These are phyloP conservation scores for Aspergillus ibericus DNA, from an alignment of 2,329 filamentous ascomycete genomes.

Conservation along the genomic window DNA sequence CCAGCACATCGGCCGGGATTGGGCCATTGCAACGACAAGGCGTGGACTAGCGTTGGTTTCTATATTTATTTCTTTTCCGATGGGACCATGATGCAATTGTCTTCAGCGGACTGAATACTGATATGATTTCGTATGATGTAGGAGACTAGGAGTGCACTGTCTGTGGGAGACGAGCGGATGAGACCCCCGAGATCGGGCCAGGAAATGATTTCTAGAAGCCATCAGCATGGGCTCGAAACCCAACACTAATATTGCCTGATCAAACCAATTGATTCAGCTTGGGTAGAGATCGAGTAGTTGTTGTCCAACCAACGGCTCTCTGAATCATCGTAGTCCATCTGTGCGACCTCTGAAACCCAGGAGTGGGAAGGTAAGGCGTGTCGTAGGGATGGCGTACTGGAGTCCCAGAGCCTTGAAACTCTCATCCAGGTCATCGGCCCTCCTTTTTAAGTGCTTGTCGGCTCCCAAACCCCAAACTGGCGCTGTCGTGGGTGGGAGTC, in stretches of 20 bases:
- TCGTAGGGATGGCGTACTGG: not conserved
- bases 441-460: not conserved
- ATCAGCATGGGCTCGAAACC: not conserved
- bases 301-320: conserved; percentile 1
- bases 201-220: not conserved
- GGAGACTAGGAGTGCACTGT: not conserved
- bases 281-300: not conserved
- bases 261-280: conserved; percentile 1
- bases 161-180: no score
- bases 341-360: conserved; percentile 1
- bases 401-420: not conserved
- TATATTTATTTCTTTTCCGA: not conserved
- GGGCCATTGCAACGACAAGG: conserved; percentile 2
- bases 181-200: no score
- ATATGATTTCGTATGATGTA: not conserved
- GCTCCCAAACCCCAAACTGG: not conserved
- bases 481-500: not conserved
- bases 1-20: conserved; percentile 8
- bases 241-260: not conserved
- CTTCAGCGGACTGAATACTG: not conserved
- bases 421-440: not conserved
- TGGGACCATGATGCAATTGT: conserved; percentile 4
- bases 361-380: conserved; percentile 3
- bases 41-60: conserved; percentile 4
- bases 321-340: not conserved